Evolutionary conservation across 148 eudicot genomes (phyloP).

Genomic region (Rhododendron kiyosumense): DNA sequence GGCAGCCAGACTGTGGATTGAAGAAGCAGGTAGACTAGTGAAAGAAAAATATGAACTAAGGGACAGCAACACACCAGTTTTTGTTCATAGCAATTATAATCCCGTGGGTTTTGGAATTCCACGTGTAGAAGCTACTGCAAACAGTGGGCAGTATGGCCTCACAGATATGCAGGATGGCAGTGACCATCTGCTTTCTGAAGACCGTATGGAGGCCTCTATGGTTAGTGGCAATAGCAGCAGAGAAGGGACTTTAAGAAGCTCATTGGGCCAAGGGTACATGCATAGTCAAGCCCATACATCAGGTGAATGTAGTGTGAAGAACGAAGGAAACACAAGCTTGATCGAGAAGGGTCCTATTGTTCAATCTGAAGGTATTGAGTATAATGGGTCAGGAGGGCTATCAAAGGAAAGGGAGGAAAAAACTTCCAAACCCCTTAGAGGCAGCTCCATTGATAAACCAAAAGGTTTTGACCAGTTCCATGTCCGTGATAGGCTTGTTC

Average conservation of each 20-base stretch:
- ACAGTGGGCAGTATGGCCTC: neutral
- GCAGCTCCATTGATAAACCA: neutral
- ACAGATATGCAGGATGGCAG: neutral
- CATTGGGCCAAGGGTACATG: neutral
- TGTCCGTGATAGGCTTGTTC: conserved; percentile 49
- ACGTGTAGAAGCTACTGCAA: neutral
- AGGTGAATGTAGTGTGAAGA: neutral
- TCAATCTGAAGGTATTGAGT: neutral
- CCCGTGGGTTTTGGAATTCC: neutral
- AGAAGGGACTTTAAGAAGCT: neutral
- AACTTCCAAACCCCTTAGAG: neutral
- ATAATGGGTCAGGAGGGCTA: conserved; percentile 21
- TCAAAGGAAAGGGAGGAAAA: conserved; percentile 9
- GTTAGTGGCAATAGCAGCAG: conserved; percentile 5
- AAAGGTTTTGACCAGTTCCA: conserved; percentile 12
- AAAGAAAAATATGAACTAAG: neutral
- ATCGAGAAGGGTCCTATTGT: neutral
- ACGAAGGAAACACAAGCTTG: neutral
- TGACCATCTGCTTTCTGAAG: neutral
- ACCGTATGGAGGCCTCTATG: neutral
- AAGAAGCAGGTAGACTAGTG: conserved; percentile 1
- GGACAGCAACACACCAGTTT: neutral
- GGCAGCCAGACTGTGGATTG: conserved; percentile 2
- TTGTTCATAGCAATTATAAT: neutral
- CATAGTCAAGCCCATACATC: neutral